phyloP scores from a whole-genome alignment of 169 alveolate species.

The Eimeria sp. region DNA sequence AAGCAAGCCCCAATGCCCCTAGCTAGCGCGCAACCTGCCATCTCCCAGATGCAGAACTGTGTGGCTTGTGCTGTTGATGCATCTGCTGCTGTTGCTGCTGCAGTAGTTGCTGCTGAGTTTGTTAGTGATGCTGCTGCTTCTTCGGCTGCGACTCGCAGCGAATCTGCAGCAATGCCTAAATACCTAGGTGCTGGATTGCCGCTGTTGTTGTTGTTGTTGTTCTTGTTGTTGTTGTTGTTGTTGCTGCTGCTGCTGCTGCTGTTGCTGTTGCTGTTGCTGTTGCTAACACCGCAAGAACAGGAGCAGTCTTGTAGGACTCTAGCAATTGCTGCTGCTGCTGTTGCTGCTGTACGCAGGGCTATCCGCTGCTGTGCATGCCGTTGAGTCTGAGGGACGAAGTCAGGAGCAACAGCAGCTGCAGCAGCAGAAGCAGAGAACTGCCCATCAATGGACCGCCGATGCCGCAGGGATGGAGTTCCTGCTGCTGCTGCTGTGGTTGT shows the following conservation, averaged over 20 bases:
- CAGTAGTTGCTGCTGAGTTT: background rate
- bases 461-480: background rate
- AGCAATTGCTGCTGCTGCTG: constrained; percentile 38
- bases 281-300: background rate
- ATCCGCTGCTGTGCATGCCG: constrained; percentile 39
- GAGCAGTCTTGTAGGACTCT: constrained; percentile 7
- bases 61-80: background rate
- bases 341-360: constrained; percentile 25
- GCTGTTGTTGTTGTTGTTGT: constrained; percentile 24
- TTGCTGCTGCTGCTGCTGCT: constrained; percentile 48
- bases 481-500: constrained; percentile 29
- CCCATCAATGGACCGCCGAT: background rate
- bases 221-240: background rate
- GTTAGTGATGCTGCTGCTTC: constrained; percentile 6
- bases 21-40: constrained; percentile 14
- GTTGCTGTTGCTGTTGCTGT: constrained; percentile 21
- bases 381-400: background rate
- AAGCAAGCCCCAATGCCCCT: constrained; percentile 48
- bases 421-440: background rate
- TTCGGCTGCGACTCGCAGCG: constrained; percentile 44
- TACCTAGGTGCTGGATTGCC: background rate
- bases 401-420: constrained; percentile 44
- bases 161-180: constrained; percentile 2
- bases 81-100: background rate
- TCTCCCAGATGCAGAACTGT: constrained; percentile 5